Base-by-base conservation (phyloP, 192 early-diverging fungal species). In the Rhizoclosmatium globosum region DNA sequence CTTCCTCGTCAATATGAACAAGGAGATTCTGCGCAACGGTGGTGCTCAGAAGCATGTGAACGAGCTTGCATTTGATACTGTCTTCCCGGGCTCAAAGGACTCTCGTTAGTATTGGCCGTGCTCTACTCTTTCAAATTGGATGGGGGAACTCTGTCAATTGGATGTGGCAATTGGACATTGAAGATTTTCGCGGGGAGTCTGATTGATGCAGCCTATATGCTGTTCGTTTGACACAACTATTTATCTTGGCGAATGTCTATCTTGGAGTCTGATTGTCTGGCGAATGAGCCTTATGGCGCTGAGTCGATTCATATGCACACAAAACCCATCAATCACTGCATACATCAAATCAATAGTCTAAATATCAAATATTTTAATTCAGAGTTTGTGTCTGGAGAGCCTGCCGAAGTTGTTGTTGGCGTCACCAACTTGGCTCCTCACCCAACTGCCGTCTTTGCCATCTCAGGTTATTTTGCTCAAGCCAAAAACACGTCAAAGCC, bases 341-440 rank as follows among this genome's bases (percentile, higher is more conserved):
- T n/a, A n/a, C n/a, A n/a, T n/a, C n/a, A n/a, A n/a, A n/a, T n/a
- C n/a, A n/a, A n/a, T n/a, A n/a, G n/a, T n/a, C n/a, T n/a, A n/a
- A n/a, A n/a, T n/a, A n/a, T n/a, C n/a, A n/a, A n/a, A 50, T 9
- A 50, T 50, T 50, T 4, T 50, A 50, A 9, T 50, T 19, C 15
- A 76, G 74, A 76, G 47, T 76, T 76, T 50, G 43, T 76, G 11
- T 21, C 62, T 31, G 64, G 64, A 59, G 64, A 76, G 38, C 74
- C 4, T 41, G 48, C 74, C 13, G 74, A 76, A 45, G 74, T 67
- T 6, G 74, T 67, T 53, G 64, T 76, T 66, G 74, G 74, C 13
- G 48, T 76, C 43, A 76, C 74, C 21, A 76, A 66, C 74, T 19
- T 23, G 19, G 74, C 21, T 21, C 17, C 19, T 6, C 64, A 76